These are phyloP conservation scores for Aureobasidium sp. DNA, from an alignment of 2,329 filamentous ascomycete species.

Conservation along the genomic window DNA sequence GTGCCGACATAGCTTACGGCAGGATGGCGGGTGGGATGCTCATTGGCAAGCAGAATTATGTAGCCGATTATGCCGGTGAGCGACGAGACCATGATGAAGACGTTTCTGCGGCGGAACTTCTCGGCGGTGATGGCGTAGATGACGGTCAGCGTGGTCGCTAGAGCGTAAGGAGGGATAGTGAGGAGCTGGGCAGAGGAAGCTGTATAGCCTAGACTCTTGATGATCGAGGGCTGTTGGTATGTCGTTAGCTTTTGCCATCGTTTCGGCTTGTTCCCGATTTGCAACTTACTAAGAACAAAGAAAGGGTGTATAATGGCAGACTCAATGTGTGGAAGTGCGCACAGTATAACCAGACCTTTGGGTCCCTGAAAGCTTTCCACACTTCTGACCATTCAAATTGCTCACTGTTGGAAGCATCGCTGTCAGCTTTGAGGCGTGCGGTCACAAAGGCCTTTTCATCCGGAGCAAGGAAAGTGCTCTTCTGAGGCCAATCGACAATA, in stretches of 20 bases:
- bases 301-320: constrained; percentile 45
- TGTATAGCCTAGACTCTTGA: constrained; percentile 55
- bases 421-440: constrained; percentile 58
- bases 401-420: constrained; percentile 62
- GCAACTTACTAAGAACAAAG: constrained; percentile 38
- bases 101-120: constrained; percentile 47
- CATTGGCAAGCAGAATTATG: constrained; percentile 29
- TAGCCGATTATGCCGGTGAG: constrained; percentile 32
- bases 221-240: constrained; percentile 48
- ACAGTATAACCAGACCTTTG: constrained; percentile 67
- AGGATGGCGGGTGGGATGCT: constrained; percentile 32
- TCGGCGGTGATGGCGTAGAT: constrained; percentile 55
- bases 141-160: constrained; percentile 50
- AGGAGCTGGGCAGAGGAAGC: constrained; percentile 41
- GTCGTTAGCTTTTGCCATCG: neutral
- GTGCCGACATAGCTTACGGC: constrained; percentile 33
- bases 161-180: constrained; percentile 31
- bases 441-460: constrained; percentile 56
- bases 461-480: constrained; percentile 47
- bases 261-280: neutral
- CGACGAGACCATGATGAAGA: constrained; percentile 51
- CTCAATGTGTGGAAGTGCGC: constrained; percentile 66
- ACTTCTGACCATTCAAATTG: constrained; percentile 63
- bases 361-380: constrained; percentile 54
- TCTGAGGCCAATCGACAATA: constrained; percentile 47